phyloP scores from a whole-genome alignment of 179 eudicot genomes.

The Silene coronaria region DNA sequence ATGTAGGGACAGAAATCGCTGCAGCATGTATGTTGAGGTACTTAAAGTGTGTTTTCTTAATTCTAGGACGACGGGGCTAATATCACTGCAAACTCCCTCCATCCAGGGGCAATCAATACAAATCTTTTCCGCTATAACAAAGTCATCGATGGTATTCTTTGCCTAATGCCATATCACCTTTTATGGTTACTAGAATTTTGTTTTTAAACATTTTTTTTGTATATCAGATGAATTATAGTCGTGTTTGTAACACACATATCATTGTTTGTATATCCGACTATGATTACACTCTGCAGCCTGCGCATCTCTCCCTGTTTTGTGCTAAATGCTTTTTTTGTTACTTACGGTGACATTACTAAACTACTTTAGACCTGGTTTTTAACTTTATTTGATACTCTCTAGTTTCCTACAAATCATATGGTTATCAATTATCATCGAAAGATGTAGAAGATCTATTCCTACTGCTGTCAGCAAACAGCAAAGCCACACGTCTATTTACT shows the following conservation, averaged over 20 bases:
- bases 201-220: neutral
- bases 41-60: neutral
- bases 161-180: neutral
- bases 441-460: too few species aligned
- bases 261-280: too few species aligned
- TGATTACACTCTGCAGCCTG: too few species aligned
- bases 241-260: too few species aligned
- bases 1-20: neutral
- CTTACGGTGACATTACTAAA: too few species aligned
- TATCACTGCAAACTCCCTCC: slow-evolving; percentile 49
- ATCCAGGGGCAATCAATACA: slow-evolving; percentile 41
- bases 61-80: slow-evolving; percentile 32
- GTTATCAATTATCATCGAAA: too few species aligned
- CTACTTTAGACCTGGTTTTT: too few species aligned
- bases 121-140: slow-evolving; percentile 42
- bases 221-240: too few species aligned
- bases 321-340: too few species aligned
- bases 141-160: slow-evolving; percentile 26
- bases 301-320: too few species aligned
- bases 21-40: neutral
- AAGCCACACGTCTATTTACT: neutral
- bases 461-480: neutral
- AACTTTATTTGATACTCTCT: too few species aligned
- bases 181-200: neutral
- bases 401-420: too few species aligned